Evolutionary conservation across 139 green algal species (phyloP), one percentile per base, ranked within the genome.

Genomic region (Chlamydomonas sphaeroides): DNA sequence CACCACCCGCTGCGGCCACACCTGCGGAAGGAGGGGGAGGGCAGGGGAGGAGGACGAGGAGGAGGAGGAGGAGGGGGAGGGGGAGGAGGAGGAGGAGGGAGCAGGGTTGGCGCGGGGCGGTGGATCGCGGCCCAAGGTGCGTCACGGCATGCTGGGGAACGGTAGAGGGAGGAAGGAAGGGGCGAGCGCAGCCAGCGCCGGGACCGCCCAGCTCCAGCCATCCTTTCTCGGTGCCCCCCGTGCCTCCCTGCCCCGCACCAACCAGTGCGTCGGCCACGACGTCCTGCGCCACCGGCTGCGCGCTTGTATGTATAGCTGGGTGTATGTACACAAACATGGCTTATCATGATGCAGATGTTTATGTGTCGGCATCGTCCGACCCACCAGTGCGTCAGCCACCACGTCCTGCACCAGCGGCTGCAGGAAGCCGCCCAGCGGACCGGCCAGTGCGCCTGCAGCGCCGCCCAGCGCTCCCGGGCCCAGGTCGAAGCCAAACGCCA

Each of bases 401-500:
- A 63, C 62, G 41, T 82, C 75, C 62, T 82, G 75, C 30, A 82
- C 8, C 32, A 82, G 75, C 32, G 75, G 75, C 62, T 82, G 75
- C 2, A 82, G 75, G 75, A 82, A 82, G 59, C 41, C 23, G 11
- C 41, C 17, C 75, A 82, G 39, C 4, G 62, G 59, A 1, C 75
- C 62, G 3, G 75, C 62, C 59, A 72, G 59, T 11, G n/a, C 42
- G 0, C 62, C 62, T 4, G 7, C 42, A 0, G 5, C 74, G 4
- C 33, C 62, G 73, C 41, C 61, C 20, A 3, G 7, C 74, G 63
- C 41, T 0, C 23, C 49, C 28, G 42, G 33, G 0, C 75, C 75
- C 20, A 82, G 33, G 62, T 82, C 75, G 75, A 82, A 82, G 0
- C 62, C 23, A 41, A 82, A 82, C 0, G 62, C 75, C 42, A 82